phyloP scores from a whole-genome alignment of 352 stramenopile genomes.

The Phytophthora citrophthora region DNA sequence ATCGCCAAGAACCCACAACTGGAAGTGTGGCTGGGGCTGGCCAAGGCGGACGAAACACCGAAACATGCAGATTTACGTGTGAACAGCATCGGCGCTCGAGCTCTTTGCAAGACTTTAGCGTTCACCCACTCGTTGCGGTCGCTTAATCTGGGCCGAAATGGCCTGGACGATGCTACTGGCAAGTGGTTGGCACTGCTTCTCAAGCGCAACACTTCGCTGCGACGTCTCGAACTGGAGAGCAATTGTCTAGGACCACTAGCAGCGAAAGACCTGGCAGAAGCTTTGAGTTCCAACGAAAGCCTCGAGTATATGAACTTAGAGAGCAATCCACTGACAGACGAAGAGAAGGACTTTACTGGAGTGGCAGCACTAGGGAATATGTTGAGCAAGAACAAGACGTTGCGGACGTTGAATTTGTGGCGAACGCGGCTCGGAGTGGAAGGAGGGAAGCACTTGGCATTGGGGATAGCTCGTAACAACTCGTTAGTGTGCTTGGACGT shows the following conservation, averaged over 20 bases:
- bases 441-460: conserved; percentile 68
- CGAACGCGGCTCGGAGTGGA: conserved; percentile 71
- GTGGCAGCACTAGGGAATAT: conserved; percentile 59
- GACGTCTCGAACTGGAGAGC: conserved; percentile 71
- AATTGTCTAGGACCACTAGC: conserved; percentile 64
- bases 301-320: conserved; percentile 72
- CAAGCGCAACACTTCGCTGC: conserved; percentile 64
- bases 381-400: conserved; percentile 63
- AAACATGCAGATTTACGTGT: conserved; percentile 63
- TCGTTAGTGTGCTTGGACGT: conserved; percentile 78
- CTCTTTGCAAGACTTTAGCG: conserved; percentile 71
- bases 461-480: conserved; percentile 60
- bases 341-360: conserved; percentile 79
- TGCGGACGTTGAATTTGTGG: conserved; percentile 80
- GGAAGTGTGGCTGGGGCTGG: conserved; percentile 76
- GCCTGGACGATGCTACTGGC: conserved; percentile 66
- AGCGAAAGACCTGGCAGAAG: conserved; percentile 60
- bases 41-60: conserved; percentile 59
- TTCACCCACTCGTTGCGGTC: conserved; percentile 73
- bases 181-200: conserved; percentile 69
- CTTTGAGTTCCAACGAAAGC: conserved; percentile 57
- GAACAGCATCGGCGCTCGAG: conserved; percentile 55
- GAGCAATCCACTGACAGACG: conserved; percentile 80
- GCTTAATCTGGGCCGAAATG: conserved; percentile 73
- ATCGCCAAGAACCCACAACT: conserved; percentile 67